Percentiles rank a stretch among this genome's conserved stretches.
phyloP scores from a whole-genome alignment of 2,329 filamentous ascomycete species.

The Ascochyta fabae region DNA sequence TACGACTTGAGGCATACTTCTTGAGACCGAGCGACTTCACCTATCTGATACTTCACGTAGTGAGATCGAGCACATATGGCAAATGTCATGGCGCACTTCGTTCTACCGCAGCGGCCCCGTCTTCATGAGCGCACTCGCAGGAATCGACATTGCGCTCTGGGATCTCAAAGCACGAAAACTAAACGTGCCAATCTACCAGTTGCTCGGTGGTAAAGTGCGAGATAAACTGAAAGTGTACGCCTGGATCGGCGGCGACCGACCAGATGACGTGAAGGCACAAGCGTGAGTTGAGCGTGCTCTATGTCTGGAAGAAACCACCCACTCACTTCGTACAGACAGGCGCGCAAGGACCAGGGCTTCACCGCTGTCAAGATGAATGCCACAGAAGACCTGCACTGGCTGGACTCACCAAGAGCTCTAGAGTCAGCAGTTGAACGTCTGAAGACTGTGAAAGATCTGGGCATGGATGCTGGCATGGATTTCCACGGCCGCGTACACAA shows the following conservation, averaged over 20 bases:
- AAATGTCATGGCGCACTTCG: slow-evolving; percentile 69
- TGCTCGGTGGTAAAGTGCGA: slow-evolving; percentile 77
- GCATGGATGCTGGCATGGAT: slow-evolving; percentile 76
- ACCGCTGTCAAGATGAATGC: slow-evolving; percentile 79
- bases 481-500: slow-evolving; percentile 80
- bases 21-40: neutral
- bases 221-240: slow-evolving; percentile 74
- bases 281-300: slow-evolving; percentile 56
- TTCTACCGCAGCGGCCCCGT: slow-evolving; percentile 82
- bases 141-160: slow-evolving; percentile 82
- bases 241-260: slow-evolving; percentile 79
- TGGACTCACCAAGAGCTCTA: slow-evolving; percentile 72
- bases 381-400: slow-evolving; percentile 76
- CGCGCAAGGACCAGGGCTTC: slow-evolving; percentile 67
- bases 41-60: slow-evolving; percentile 48
- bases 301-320: neutral
- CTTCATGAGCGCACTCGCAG: slow-evolving; percentile 79
- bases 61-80: slow-evolving; percentile 83
- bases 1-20: neutral
- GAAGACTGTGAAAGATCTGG: slow-evolving; percentile 70
- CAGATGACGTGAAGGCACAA: slow-evolving; percentile 68
- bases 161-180: slow-evolving; percentile 73
- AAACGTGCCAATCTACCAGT: slow-evolving; percentile 72
- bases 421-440: slow-evolving; percentile 70
- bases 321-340: slow-evolving; percentile 51